phyloP scores from a whole-genome alignment of 306 rosid species.

The Fragaria nilgerrensis region DNA sequence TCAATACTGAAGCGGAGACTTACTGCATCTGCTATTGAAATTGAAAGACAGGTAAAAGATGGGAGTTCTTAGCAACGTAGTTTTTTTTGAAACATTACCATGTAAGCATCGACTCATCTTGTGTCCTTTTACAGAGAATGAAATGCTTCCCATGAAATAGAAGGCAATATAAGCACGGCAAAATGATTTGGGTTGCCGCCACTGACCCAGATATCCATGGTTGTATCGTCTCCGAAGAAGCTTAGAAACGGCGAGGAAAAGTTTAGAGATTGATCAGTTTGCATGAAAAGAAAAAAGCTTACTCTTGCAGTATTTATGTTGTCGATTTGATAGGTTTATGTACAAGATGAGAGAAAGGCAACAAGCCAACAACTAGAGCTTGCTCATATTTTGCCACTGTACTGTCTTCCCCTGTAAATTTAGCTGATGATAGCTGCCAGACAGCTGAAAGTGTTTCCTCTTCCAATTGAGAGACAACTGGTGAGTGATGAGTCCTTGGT shows the following conservation, averaged over 20 bases:
- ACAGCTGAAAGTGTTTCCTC: not conserved
- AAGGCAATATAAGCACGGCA: conserved; percentile 15
- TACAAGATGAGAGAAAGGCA: not conserved
- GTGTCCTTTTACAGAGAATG: conserved; percentile 67
- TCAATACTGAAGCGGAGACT: conserved; percentile 63
- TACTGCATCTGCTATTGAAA: conserved; percentile 70
- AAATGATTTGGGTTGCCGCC: conserved; percentile 4
- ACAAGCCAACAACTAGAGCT: not conserved
- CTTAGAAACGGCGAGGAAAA: not conserved
- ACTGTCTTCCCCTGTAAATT: not conserved
- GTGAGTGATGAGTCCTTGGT: not conserved
- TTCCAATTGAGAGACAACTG: not conserved
- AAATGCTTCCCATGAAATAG: conserved; percentile 79
- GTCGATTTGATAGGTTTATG: not conserved
- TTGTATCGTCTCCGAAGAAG: conserved; percentile 13
- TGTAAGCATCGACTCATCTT: conserved; percentile 19
- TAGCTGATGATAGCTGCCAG: not conserved
- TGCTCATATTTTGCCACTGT: not conserved
- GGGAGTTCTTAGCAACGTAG: not conserved
- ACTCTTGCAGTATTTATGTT: not conserved
- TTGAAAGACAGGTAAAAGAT: conserved; percentile 69
- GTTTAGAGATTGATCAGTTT: not conserved
- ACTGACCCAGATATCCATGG: not conserved
- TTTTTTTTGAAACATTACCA: not conserved
- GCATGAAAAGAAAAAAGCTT: not conserved